These are phyloP conservation scores for Xylariaceae sp. DNA, from an alignment of 2,329 filamentous ascomycete species.

Conservation along the genomic window DNA sequence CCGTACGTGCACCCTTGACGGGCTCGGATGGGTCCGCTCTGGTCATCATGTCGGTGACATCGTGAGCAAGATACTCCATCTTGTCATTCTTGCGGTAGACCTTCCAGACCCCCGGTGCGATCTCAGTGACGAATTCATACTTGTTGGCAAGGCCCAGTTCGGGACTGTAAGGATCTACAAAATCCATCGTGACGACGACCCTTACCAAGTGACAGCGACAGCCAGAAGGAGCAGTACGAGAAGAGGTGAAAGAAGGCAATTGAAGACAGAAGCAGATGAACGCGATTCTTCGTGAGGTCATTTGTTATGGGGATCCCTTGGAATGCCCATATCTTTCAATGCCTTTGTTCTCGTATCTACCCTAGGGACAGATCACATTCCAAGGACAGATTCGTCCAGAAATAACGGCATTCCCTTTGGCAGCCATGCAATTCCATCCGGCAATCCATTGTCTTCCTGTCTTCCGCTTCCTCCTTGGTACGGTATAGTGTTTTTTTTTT, in stretches of 20 bases:
- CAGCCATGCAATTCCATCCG: constrained; percentile 1
- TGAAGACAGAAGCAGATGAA: background rate
- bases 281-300: constrained; percentile 6
- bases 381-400: constrained; percentile 27
- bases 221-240: background rate
- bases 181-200: constrained; percentile 12
- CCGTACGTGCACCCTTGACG: constrained; percentile 3
- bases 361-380: constrained; percentile 24
- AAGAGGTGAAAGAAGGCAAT: background rate
- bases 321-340: constrained; percentile 26
- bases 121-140: constrained; percentile 36
- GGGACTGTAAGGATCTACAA: constrained; percentile 12
- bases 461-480: background rate
- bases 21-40: constrained; percentile 1
- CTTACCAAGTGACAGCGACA: background rate
- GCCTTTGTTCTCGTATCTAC: constrained; percentile 29
- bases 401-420: constrained; percentile 6
- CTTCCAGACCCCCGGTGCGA: constrained; percentile 33
- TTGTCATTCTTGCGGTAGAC: constrained; percentile 31
- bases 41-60: constrained; percentile 30
- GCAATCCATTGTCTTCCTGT: constrained; percentile 3
- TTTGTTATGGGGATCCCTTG: constrained; percentile 10
- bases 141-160: constrained; percentile 4
- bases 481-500: too few species aligned
- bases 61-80: constrained; percentile 34